Evolutionary conservation across 2,329 filamentous ascomycete species (phyloP), one percentile per base, ranked within the genome.

Genomic region (Neofusicoccum sp.): DNA sequence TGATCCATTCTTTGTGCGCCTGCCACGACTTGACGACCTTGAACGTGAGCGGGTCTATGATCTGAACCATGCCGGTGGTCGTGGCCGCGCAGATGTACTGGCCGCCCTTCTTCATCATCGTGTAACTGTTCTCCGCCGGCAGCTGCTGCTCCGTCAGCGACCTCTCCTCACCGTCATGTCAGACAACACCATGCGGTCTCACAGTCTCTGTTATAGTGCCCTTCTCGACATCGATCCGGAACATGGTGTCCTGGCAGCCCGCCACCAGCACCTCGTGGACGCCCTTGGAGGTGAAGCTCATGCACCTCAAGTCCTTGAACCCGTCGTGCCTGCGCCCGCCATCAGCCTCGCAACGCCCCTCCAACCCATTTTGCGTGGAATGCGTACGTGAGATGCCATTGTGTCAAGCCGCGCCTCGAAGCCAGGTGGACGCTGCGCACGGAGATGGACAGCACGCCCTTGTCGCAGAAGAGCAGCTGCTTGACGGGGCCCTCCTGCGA

Each of bases 11-110:
- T 1, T 89, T 89, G 73, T 99, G 95, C 0, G 94, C 93, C 73
- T 92, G 92, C 91, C 95, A 99, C 9, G 87, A 87, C 74, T 94
- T 96, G 68, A 95, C 82, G 4, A 97, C 84, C 45, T 86, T 85
- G 71, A 96, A 91, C 62, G 84, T 91, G 61, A 86, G 81, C 1
- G 93, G 86, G 72, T 97, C 94, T 28, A 99, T 83, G 34, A 97
- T 89, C 76, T 98, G 89, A 52, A 99, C 89, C 16, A 87, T 86
- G 47, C 95, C 95, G 48, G 83, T 89, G 66, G 88, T 87, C 0
- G 93, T 96, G 7, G 94, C 95, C 12, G 93, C 94, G 77, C 94
- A 98, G 49, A 99, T 93, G 71, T 95, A 93, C 59, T 93, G 89
- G 62, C 84, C 85, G 61, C 88, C 90, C 70, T 91, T 89, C 75